Base-by-base conservation (phyloP, 75 land plant species). In the Selaginella moellendorffii region DNA sequence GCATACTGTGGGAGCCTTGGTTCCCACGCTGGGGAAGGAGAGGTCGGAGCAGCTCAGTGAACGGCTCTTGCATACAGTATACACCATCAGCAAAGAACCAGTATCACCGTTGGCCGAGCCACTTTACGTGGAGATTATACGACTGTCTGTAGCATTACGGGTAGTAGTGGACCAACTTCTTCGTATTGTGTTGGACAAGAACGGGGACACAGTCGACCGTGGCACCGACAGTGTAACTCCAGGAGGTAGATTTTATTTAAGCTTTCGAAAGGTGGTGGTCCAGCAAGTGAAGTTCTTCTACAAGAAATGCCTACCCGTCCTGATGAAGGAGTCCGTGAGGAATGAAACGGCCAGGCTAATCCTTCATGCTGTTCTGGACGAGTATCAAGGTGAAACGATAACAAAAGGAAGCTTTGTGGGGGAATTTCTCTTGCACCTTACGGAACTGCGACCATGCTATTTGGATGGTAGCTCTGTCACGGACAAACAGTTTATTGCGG, bases 251-350 rank as follows among this genome's bases (percentile, higher is more conserved):
- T 78, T 74, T 63, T 78, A 70, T 69, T 31, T 75, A 31, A 70
- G 65, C 59, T 78, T 75, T 31, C 68, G 78, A 28, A 75, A 53
- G 22, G 31, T 71, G 19, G 56, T 78, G 28, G 58, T 78, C 56
- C 73, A 70, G 20, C 79, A 76, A 71, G 61, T 75, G 1, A 78
- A 78, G n/a, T n/a, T n/a, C n/a, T n/a, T n/a, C n/a, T n/a, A n/a
- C n/a, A n/a, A n/a, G n/a, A n/a, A n/a, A n/a, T 68, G 78, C 36
- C 69, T 75, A 0, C n/a, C 67, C 29, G n/a, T 54, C 25, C 68
- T 78, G 46, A 52, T 78, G 18, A 30, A 62, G 53, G 68, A 70
- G n/a, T 28, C 80, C 51, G 58, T 28, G 22, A 27, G 42, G 24
- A 78, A 75, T n/a, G 65, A 22, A 2, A 69, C 78, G 28, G 72